Conservation (phyloP, 345 rosid genomes). For the Sisymbrium irio region DNA sequence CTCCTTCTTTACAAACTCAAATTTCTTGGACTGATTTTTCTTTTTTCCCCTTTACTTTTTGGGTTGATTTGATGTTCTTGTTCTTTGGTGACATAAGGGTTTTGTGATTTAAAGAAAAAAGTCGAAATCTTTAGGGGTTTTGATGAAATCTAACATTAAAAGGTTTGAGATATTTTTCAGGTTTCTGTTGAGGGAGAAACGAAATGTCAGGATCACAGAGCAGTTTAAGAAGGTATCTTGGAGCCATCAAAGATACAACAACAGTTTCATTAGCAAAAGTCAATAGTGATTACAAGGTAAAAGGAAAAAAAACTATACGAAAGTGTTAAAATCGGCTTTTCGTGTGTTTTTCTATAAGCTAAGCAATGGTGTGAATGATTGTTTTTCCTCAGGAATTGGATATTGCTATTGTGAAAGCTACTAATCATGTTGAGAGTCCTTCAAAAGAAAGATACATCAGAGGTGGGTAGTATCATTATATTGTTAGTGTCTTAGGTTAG, state of each 20-base stretch:
- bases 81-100: slow-evolving; percentile 9
- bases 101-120: slow-evolving; percentile 19
- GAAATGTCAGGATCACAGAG: slow-evolving; percentile 83
- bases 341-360: neutral
- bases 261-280: slow-evolving; percentile 98
- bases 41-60: neutral
- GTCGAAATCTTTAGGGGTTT: neutral
- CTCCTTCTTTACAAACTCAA: neutral
- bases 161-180: slow-evolving; percentile 2
- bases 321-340: too few relatives aligned
- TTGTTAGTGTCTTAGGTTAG: slow-evolving; percentile 17
- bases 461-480: slow-evolving; percentile 45
- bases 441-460: slow-evolving; percentile 85
- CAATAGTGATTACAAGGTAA: slow-evolving; percentile 93
- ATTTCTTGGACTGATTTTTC: neutral
- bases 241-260: slow-evolving; percentile 94
- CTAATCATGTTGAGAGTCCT: slow-evolving; percentile 91
- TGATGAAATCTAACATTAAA: neutral
- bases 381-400: slow-evolving; percentile 71
- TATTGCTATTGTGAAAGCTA: slow-evolving; percentile 91
- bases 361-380: slow-evolving; percentile 2
- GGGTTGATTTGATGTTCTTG: neutral
- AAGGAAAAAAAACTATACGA: too few relatives aligned
- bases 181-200: slow-evolving; percentile 30
- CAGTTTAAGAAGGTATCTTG: slow-evolving; percentile 90